Conservation (phyloP, 176 grass and related monocot genomes). For the Zoysia japonica region DNA sequence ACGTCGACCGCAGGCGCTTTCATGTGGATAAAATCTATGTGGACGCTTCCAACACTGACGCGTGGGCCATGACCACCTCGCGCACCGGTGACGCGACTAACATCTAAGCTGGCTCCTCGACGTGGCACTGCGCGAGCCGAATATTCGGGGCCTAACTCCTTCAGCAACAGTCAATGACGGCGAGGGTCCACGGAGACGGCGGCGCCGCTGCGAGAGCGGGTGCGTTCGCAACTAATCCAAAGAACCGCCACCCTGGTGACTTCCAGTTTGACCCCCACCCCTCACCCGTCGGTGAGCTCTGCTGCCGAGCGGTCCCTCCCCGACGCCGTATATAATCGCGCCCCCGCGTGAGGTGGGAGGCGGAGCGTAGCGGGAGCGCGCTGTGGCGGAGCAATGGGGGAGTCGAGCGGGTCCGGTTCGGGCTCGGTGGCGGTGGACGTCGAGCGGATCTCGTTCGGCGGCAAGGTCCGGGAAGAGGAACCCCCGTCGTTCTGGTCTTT, state of each 20-base stretch:
- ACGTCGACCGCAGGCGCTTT: not conserved
- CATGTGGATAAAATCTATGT: not conserved
- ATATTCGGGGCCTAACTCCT: not conserved
- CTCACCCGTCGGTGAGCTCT: constrained; percentile 32
- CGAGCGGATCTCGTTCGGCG: constrained; percentile 78
- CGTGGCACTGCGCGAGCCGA: not conserved
- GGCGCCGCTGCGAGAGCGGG: not conserved
- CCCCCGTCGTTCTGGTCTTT: not conserved
- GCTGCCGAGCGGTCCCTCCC: not conserved
- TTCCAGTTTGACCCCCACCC: constrained; percentile 12
- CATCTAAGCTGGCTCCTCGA: not conserved
- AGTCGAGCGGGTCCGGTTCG: constrained; percentile 63
- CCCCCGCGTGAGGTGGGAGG: not conserved
- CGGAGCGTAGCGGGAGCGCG: not conserved
- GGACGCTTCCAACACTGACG: not conserved
- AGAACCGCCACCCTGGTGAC: constrained; percentile 37
- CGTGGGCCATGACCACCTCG: not conserved
- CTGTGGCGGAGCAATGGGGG: constrained; percentile 45
- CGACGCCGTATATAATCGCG: constrained; percentile 31
- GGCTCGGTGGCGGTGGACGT: constrained; percentile 63
- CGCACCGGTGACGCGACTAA: not conserved
- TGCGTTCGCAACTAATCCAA: constrained; percentile 30
- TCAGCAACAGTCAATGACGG: not conserved
- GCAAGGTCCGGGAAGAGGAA: constrained; percentile 47
- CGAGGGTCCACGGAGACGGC: not conserved